These are phyloP conservation scores for Teratosphaeria gauchensis DNA, from an alignment of 2,329 filamentous ascomycete genomes.

Conservation along the genomic window DNA sequence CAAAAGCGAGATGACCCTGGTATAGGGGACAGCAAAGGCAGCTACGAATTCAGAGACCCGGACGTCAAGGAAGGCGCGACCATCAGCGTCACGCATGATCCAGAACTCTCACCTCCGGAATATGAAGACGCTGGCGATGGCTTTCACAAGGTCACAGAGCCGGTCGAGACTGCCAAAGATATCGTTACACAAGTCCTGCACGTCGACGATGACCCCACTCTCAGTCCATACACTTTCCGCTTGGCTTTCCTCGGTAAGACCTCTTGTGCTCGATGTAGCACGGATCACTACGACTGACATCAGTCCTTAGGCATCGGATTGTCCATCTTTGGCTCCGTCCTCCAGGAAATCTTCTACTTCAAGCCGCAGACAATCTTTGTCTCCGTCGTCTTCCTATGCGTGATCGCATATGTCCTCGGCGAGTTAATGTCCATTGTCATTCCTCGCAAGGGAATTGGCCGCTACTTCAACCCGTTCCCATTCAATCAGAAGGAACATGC, in stretches of 20 bases:
- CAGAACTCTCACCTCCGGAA: background rate
- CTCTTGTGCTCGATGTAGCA: background rate
- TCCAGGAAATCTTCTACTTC: slow-evolving; percentile 40
- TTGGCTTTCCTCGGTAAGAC: slow-evolving; percentile 28
- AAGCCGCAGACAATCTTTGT: slow-evolving; percentile 39
- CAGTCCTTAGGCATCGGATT: slow-evolving; percentile 8
- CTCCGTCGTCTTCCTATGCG: slow-evolving; percentile 36
- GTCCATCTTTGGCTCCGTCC: slow-evolving; percentile 22
- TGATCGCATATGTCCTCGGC: slow-evolving; percentile 36
- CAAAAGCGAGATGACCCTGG: background rate
- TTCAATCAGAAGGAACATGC: slow-evolving; percentile 28
- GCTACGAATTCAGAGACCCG: slow-evolving; percentile 1
- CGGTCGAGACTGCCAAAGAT: slow-evolving; percentile 20
- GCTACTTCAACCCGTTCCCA: slow-evolving; percentile 32
- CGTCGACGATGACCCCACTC: slow-evolving; percentile 29
- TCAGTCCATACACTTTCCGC: slow-evolving; percentile 31
- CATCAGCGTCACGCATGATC: background rate
- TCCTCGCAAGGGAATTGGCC: slow-evolving; percentile 26
- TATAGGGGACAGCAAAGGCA: background rate
- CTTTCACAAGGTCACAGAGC: slow-evolving; percentile 5
- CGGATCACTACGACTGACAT: background rate
- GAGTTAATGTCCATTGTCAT: slow-evolving; percentile 30
- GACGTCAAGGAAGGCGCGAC: slow-evolving; percentile 2
- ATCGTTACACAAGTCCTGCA: slow-evolving; percentile 25
- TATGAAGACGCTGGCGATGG: slow-evolving; percentile 5